Percentiles rank a stretch among this genome's conserved stretches.
Conservation (phyloP, 371 early-diverging fungal species). For the Blakeslea trispora region DNA sequence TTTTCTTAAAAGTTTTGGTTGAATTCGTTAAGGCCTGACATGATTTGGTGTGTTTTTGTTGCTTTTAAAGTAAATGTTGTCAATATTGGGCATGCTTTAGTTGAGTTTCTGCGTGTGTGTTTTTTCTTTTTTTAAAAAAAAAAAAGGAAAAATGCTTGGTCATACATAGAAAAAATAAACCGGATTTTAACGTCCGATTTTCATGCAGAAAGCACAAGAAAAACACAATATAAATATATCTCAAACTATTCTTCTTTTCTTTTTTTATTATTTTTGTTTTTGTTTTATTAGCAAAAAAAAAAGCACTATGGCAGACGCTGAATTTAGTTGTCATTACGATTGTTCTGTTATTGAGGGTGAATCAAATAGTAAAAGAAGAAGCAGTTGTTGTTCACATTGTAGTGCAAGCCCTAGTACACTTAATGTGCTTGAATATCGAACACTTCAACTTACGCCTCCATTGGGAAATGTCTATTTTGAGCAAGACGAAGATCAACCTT, state of each 20-base stretch:
- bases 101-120: no score
- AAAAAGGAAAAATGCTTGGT: no score
- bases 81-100: no score
- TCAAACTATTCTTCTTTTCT: background rate
- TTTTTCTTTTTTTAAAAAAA: no score
- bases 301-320: background rate
- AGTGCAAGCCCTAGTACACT: background rate
- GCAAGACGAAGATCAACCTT: conserved; percentile 18
- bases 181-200: no score
- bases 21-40: no score
- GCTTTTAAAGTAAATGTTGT: no score
- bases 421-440: conserved; percentile 4
- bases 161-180: no score
- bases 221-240: background rate
- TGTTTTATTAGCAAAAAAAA: background rate
- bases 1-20: no score
- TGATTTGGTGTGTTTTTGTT: no score
- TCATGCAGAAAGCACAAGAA: no score
- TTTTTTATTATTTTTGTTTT: background rate
- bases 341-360: background rate
- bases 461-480: conserved; percentile 13
- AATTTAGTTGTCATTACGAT: background rate
- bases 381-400: conserved; percentile 19
- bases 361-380: background rate
- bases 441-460: conserved; percentile 12